phyloP scores from a whole-genome alignment of 371 early-diverging fungal genomes.

The Actinomortierella wolfii region DNA sequence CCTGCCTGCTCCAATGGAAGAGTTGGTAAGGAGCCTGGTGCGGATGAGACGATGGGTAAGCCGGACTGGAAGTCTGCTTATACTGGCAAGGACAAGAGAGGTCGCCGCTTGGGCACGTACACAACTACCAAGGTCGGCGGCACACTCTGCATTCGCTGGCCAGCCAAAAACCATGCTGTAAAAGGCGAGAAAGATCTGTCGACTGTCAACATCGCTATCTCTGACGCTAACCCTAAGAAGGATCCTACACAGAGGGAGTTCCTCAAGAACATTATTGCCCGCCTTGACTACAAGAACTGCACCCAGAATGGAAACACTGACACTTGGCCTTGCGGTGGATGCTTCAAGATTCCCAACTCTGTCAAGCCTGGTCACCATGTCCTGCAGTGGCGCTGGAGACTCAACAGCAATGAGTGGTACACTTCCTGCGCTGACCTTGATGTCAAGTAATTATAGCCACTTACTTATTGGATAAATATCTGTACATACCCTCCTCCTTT shows the following conservation, averaged over 20 bases:
- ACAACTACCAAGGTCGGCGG: conserved; percentile 1
- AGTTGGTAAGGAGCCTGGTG: not conserved
- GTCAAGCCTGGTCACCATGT: conserved; percentile 20
- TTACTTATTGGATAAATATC: too few relatives aligned
- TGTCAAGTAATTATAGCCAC: conserved; percentile 9
- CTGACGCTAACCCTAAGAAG: conserved; percentile 5
- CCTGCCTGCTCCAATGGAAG: not conserved
- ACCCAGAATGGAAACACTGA: conserved; percentile 23
- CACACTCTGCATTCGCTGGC: conserved; percentile 1
- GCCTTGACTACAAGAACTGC: conserved; percentile 42
- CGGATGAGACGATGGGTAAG: conserved; percentile 3
- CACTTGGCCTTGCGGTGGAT: conserved; percentile 41
- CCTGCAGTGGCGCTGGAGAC: conserved; percentile 46
- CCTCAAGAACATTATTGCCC: conserved; percentile 13
- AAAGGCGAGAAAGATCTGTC: not conserved
- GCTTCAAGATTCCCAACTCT: conserved; percentile 26
- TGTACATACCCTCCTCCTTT: too few relatives aligned
- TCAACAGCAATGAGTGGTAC: conserved; percentile 36
- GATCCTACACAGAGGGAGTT: conserved; percentile 32
- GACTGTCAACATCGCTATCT: not conserved
- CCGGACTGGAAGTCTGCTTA: not conserved
- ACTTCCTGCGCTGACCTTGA: conserved; percentile 39
- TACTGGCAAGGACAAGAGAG: not conserved
- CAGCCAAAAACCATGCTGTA: not conserved
- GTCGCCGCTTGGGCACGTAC: not conserved